Base-by-base conservation (phyloP, 257 asterid genomes). In the Salvia splendens region DNA sequence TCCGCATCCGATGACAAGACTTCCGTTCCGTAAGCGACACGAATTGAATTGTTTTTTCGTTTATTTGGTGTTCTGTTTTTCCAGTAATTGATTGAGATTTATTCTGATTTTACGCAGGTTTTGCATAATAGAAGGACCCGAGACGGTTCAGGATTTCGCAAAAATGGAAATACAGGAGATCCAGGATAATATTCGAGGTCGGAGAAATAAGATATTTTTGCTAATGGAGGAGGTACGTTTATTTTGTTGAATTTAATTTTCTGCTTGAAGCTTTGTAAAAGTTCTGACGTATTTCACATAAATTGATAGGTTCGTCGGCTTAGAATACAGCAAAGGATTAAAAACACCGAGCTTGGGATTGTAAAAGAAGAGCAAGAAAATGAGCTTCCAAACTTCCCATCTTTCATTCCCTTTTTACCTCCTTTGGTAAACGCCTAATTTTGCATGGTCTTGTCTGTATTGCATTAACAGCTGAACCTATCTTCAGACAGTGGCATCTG, bases 121-220 rank as follows among this genome's bases (percentile, higher is more conserved):
- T 76, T 90, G 97, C 72, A 93, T 93, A 79, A 93, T 93, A 45
- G 97, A 93, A 81, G 97, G 97, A 5, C 99, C 99, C 14, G 99
- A 93, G 80, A 88, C 89, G 38, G 94, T 88, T 36, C 87, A 82
- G 86, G 96, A 86, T 71, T 93, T 90, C 35, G 96, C 89, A 3
- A 82, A 85, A 63, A 93, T 93, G 97, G 97, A 90, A 68, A 70
- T 85, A 36, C 94, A 82, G 75, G 99, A 93, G 80, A 88, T 93
- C 76, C 89, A 87, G 75, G 99, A 93, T 43, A 93, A 84, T 71
- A 90, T 93, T 61, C 85, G 91, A 59, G 84, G 96, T 80, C 87
- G 99, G 24, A 77, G 97, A 57, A 93, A 86, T 71, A 93, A 93
- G 80, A 93, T 93, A 12, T 93, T 93, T 73, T 78, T 93, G 85